These are phyloP conservation scores for Lagenidium giganteum DNA, from an alignment of 352 stramenopile genomes.

Conservation along the genomic window DNA sequence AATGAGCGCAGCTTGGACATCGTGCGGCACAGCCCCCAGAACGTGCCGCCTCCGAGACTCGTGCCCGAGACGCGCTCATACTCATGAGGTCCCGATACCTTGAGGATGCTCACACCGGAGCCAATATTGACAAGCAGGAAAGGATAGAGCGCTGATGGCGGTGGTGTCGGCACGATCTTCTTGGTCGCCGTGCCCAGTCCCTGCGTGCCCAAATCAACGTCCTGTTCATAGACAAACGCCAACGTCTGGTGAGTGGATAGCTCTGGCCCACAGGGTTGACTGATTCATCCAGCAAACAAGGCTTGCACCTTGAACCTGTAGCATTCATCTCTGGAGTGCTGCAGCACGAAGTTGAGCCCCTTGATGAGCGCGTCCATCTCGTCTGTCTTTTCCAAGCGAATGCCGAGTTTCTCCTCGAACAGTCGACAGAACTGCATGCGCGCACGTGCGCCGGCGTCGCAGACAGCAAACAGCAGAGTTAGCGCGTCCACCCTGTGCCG, in stretches of 20 bases:
- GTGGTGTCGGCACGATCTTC: constrained; percentile 41
- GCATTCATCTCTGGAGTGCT: constrained; percentile 91
- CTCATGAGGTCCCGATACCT: constrained; percentile 80
- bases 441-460: too few species aligned
- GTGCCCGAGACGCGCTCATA: constrained; percentile 95
- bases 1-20: constrained; percentile 78
- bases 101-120: constrained; percentile 95
- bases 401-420: constrained; percentile 88
- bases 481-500: not conserved
- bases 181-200: constrained; percentile 43
- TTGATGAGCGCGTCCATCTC: constrained; percentile 94
- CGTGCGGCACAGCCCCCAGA: constrained; percentile 92
- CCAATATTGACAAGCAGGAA: constrained; percentile 97
- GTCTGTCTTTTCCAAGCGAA: constrained; percentile 90
- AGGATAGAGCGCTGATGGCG: constrained; percentile 77
- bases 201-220: constrained; percentile 44
- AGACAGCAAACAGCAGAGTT: too few species aligned
- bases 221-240: constrained; percentile 6
- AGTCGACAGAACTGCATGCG: constrained; percentile 61
- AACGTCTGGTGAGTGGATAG: not conserved
- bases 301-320: constrained; percentile 92
- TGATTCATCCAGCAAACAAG: not conserved
- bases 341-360: constrained; percentile 94
- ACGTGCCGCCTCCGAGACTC: constrained; percentile 95
- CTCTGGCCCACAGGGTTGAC: not conserved